Conservation (phyloP, 2,329 filamentous ascomycete species). For the Talaromyces sp. region DNA sequence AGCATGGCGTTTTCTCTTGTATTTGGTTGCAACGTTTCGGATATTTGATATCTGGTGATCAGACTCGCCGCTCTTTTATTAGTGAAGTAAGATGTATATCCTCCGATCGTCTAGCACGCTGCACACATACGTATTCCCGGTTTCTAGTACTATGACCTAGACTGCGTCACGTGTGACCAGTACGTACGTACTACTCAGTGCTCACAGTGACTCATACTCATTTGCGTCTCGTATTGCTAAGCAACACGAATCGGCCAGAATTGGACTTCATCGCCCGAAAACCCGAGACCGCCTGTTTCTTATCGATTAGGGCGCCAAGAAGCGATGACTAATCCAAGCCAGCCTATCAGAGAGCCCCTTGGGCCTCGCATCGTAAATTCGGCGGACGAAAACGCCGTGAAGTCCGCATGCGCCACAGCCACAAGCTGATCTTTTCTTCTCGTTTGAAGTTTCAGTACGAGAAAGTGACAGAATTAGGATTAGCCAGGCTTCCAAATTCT, state of each 20-base stretch:
- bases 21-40: not conserved
- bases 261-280: not conserved
- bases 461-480: not conserved
- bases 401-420: conserved; percentile 5
- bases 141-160: too few species aligned
- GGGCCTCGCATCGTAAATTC: not conserved
- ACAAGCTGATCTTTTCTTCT: not conserved
- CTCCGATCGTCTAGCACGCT: not conserved
- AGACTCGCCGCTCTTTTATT: conserved; percentile 17
- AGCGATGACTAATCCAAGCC: not conserved
- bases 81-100: not conserved
- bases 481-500: conserved; percentile 5
- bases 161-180: not conserved
- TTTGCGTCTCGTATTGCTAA: not conserved
- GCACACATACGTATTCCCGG: too few species aligned
- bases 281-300: not conserved
- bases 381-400: conserved; percentile 6
- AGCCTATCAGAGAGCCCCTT: not conserved
- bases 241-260: not conserved
- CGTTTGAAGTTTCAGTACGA: too few species aligned
- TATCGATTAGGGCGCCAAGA: not conserved
- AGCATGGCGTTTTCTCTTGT: conserved; percentile 34
- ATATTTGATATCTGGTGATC: conserved; percentile 8
- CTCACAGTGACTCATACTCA: not conserved
- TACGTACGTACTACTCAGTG: too few species aligned